phyloP scores from a whole-genome alignment of 805 yeast genomes.

The Yarrowia sp. region DNA sequence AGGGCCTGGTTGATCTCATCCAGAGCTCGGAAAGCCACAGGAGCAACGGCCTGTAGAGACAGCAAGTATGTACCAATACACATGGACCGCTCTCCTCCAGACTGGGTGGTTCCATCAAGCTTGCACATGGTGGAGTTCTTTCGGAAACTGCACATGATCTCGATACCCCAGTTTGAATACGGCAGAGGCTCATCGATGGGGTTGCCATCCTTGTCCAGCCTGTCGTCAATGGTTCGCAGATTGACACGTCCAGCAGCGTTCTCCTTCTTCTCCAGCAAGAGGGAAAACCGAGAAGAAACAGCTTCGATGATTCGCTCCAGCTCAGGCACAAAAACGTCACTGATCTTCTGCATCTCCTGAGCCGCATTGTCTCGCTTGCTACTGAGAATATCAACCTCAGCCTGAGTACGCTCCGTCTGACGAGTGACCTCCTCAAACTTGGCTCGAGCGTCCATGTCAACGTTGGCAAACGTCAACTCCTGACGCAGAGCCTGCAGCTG shows the following conservation, averaged over 20 bases:
- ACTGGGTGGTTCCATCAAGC: slow-evolving; percentile 83
- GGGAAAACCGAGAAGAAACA: neutral
- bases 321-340: slow-evolving; percentile 1
- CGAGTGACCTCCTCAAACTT: neutral
- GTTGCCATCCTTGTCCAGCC: neutral
- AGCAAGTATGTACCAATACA: slow-evolving; percentile 88
- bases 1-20: slow-evolving; percentile 99
- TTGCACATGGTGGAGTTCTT: slow-evolving; percentile 67
- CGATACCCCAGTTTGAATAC: slow-evolving; percentile 76
- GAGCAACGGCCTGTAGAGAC: slow-evolving; percentile 82
- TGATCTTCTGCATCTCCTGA: neutral
- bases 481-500: neutral
- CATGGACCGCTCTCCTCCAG: slow-evolving; percentile 97
- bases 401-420: neutral
- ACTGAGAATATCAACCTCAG: neutral
- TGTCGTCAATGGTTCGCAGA: neutral
- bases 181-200: slow-evolving; percentile 9
- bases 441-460: slow-evolving; percentile 7
- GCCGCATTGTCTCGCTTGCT: neutral
- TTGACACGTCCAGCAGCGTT: neutral
- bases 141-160: slow-evolving; percentile 82
- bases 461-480: neutral
- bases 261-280: neutral
- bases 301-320: neutral
- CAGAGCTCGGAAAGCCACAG: slow-evolving; percentile 89